These are phyloP conservation scores for Pichia sp. DNA, from an alignment of 1,139 yeast species.

Conservation along the genomic window DNA sequence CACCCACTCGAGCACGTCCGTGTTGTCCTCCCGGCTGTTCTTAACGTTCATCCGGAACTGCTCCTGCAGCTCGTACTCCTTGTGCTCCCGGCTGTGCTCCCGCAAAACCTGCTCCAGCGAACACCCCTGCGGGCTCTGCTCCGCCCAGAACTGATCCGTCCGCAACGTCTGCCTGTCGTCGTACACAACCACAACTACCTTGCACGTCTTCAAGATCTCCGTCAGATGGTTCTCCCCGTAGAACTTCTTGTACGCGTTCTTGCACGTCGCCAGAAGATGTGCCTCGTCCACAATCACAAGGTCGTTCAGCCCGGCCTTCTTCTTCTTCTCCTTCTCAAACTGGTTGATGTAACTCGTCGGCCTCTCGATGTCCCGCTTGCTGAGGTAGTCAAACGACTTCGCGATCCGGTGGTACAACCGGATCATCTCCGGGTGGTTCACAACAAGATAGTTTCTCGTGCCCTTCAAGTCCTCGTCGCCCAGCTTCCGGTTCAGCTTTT, in stretches of 20 bases:
- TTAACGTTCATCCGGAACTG: conserved; percentile 37
- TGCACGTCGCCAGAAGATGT: conserved; percentile 38
- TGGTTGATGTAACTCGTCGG: conserved; percentile 40
- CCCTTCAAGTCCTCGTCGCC: conserved; percentile 22
- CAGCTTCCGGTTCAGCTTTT: conserved; percentile 25
- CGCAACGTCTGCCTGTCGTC: conserved; percentile 41
- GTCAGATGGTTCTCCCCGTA: conserved; percentile 38
- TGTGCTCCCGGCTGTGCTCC: not conserved
- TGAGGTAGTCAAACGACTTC: conserved; percentile 33
- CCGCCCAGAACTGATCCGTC: conserved; percentile 42
- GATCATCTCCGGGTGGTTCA: conserved; percentile 43
- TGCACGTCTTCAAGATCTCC: conserved; percentile 35
- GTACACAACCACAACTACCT: conserved; percentile 37
- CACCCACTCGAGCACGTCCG: conserved; percentile 35
- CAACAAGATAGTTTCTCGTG: conserved; percentile 36
- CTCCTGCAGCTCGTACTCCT: conserved; percentile 26
- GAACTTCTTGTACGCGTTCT: conserved; percentile 39
- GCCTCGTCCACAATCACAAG: conserved; percentile 41
- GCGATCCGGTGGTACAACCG: conserved; percentile 38
- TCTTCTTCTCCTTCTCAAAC: conserved; percentile 20
- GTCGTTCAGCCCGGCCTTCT: conserved; percentile 23
- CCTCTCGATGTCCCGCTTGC: conserved; percentile 36
- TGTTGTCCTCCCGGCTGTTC: conserved; percentile 29
- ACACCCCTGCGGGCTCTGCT: conserved; percentile 2
- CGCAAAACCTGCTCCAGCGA: not conserved